Evolutionary conservation across 352 stramenopile species (phyloP).

Genomic region (Paralagenidium karlingii): DNA sequence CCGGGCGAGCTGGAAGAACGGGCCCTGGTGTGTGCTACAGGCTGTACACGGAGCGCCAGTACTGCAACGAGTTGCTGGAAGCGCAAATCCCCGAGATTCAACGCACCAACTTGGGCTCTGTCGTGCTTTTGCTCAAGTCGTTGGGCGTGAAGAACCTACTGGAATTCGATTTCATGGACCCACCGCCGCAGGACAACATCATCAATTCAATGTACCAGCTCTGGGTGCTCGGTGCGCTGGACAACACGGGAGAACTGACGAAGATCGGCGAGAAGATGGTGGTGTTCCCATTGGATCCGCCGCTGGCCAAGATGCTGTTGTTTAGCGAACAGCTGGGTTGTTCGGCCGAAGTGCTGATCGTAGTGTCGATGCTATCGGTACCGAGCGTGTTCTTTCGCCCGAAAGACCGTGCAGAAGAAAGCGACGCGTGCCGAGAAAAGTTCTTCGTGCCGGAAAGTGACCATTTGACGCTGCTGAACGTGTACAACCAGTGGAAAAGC

Average conservation of each 20-base stretch:
- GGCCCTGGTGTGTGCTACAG: conserved; percentile 88
- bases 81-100: conserved; percentile 98
- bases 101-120: conserved; percentile 95
- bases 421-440: conserved; percentile 94
- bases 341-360: conserved; percentile 90
- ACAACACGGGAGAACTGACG: conserved; percentile 96
- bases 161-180: conserved; percentile 99
- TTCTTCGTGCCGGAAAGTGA: conserved; percentile 98
- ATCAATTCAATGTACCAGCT: conserved; percentile 98
- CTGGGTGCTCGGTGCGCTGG: conserved; percentile 96
- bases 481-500: conserved; percentile 91
- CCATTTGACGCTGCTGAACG: conserved; percentile 95
- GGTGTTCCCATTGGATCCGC: conserved; percentile 97
- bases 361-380: conserved; percentile 97
- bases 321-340: conserved; percentile 91
- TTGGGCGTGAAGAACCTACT: conserved; percentile 92
- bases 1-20: conserved; percentile 88
- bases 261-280: conserved; percentile 95
- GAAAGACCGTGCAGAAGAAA: conserved; percentile 96
- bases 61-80: conserved; percentile 93
- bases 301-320: conserved; percentile 92
- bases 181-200: conserved; percentile 94
- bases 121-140: conserved; percentile 97
- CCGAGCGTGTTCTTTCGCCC: conserved; percentile 95
- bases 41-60: conserved; percentile 97